phyloP scores from a whole-genome alignment of 129 eudicot genomes.

The Lactuca saligna region DNA sequence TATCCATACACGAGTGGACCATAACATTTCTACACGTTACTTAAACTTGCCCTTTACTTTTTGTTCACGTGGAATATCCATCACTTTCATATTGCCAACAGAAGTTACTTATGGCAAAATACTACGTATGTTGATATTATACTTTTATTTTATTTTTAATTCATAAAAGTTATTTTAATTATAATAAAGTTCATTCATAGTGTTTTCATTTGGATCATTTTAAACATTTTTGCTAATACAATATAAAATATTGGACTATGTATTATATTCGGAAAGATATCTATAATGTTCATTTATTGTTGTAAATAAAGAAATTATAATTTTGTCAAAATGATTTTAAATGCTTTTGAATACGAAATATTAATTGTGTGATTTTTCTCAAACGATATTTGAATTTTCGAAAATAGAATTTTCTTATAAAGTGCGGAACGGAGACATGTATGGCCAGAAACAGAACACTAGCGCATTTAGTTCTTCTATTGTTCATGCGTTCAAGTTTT shows the following conservation, averaged over 20 bases:
- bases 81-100: slow-evolving; percentile 2
- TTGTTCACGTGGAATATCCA: slow-evolving; percentile 5
- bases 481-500: slow-evolving; percentile 24
- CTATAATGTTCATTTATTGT: too few species aligned
- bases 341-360: background rate
- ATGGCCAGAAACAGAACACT: slow-evolving; percentile 31
- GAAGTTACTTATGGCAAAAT: background rate
- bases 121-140: background rate
- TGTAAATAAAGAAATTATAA: too few species aligned
- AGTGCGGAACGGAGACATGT: slow-evolving; percentile 16
- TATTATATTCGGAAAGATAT: too few species aligned
- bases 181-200: too few species aligned
- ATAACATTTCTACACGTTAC: slow-evolving; percentile 1
- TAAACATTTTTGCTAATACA: too few species aligned
- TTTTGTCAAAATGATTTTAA: background rate
- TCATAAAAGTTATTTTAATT: too few species aligned
- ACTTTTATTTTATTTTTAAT: too few species aligned
- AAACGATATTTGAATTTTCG: slow-evolving; percentile 4
- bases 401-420: background rate
- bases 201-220: too few species aligned
- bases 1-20: background rate
- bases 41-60: background rate
- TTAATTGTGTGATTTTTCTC: background rate
- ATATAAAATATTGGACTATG: too few species aligned
- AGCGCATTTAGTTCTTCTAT: slow-evolving; percentile 11